Evolutionary conservation across 768 basidiomycete genomes (phyloP), one percentile per base, ranked within the genome.

Genomic region (Tricholoma furcatifolium): DNA sequence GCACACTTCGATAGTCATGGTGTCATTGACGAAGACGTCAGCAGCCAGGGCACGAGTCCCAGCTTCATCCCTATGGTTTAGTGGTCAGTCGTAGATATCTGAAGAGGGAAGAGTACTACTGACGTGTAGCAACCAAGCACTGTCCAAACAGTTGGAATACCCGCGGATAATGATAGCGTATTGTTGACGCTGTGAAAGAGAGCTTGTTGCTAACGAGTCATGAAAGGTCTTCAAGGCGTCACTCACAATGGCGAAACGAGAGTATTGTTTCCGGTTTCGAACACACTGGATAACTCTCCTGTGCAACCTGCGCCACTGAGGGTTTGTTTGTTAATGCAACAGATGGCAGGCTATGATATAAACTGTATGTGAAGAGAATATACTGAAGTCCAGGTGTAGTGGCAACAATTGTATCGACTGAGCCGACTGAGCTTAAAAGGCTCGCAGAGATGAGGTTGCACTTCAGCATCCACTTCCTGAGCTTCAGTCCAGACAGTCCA

Each of bases 71-170:
- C 51, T 56, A 20, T 31, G 11, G 18, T 15, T 10, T 14, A 32
- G 32, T 35, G 41, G 14, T 20, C 12, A 14, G 12, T 17, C 8
- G 12, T 20, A 5, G 31, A 9, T 20, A 17, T 47, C 34, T 38
- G 5, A 9, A 2, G 14, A 4, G 23, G 6, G 5, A 8, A 10
- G 41, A 27, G 36, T 2, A 32, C 14, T 6, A 45, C 56, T 46
- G 23, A 50, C 47, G 51, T 53, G 32, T 44, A 57, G 43, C 55
- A 56, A 23, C 50, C 55, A 12, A 46, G 30, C 18, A 46, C 1
- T 5, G 46, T 35, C 51, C 55, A 56, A 35, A 24, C 27, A 31
- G 34, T n/a, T 15, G 47, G 18, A 15, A 55, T 41, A 12, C 36
- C 35, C 17, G 49, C 54, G 12, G 54, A 46, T 44, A 55, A 12